A percentile compares a stretch with the other conserved stretches of the same genome.
Conservation (phyloP, 2,329 filamentous ascomycete species). For the Corynespora cassiicola region DNA sequence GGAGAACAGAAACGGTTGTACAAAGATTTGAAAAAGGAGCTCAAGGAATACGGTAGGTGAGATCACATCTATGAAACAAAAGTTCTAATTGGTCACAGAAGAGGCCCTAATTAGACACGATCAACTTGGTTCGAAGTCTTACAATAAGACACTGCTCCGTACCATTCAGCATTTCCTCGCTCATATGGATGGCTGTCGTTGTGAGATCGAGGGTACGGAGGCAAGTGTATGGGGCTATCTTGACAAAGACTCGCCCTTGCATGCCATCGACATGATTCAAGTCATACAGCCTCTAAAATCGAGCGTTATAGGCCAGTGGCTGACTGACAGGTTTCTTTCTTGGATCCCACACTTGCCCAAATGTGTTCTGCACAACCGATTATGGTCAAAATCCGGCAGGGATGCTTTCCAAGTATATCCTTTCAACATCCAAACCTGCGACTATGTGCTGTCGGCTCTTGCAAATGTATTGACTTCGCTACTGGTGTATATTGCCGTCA, state of each 20-base stretch:
- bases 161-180: constrained; percentile 8
- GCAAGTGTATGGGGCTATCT: constrained; percentile 7
- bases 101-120: constrained; percentile 12
- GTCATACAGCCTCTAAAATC: constrained; percentile 3
- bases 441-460: not conserved
- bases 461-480: constrained; percentile 6
- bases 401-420: constrained; percentile 1
- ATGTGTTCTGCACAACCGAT: not conserved
- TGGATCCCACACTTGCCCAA: not conserved
- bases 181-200: not conserved
- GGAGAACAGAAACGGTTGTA: constrained; percentile 9
- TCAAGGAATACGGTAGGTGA: constrained; percentile 16
- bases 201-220: constrained; percentile 3
- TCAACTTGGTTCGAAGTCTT: constrained; percentile 6
- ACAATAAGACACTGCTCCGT: constrained; percentile 1
- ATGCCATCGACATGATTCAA: constrained; percentile 12
- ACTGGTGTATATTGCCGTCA: constrained; percentile 8
- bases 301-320: constrained; percentile 2
- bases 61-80: not conserved
- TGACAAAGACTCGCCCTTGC: not conserved
- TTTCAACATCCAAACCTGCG: constrained; percentile 1
- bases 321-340: constrained; percentile 1
- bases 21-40: constrained; percentile 3
- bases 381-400: constrained; percentile 1
- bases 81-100: constrained; percentile 5